These are phyloP conservation scores for Claviceps pazoutovae DNA, from an alignment of 2,329 filamentous ascomycete genomes.

Conservation along the genomic window DNA sequence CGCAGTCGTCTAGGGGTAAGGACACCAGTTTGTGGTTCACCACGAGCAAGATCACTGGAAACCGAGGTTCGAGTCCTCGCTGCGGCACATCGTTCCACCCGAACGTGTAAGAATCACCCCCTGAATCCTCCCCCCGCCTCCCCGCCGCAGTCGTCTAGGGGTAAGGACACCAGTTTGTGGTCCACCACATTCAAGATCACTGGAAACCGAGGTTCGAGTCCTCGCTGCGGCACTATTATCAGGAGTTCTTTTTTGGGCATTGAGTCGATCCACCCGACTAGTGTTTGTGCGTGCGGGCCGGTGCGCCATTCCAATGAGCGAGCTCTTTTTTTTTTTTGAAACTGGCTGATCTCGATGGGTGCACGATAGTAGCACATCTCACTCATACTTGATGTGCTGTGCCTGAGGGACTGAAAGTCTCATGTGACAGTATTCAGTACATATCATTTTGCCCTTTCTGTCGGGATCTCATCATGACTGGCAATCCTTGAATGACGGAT, in stretches of 20 bases:
- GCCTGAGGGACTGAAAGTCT: too few relatives aligned
- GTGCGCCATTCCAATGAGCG: too few relatives aligned
- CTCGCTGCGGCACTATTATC: conserved; percentile 6
- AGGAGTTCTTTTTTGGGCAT: not conserved
- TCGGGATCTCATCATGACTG: too few relatives aligned
- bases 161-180: conserved; percentile 19
- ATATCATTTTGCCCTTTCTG: too few relatives aligned
- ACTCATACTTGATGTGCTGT: too few relatives aligned
- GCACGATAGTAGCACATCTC: too few relatives aligned
- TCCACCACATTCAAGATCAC: conserved; percentile 7
- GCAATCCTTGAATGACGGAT: too few relatives aligned
- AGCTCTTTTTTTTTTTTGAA: too few relatives aligned
- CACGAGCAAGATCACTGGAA: conserved; percentile 12
- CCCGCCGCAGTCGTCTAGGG: conserved; percentile 14
- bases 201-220: conserved; percentile 19
- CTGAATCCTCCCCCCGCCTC: too few relatives aligned
- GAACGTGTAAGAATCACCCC: rapidly evolving
- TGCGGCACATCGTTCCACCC: conserved; percentile 10
- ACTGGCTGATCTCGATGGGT: too few relatives aligned
- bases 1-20: conserved; percentile 16
- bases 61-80: conserved; percentile 19
- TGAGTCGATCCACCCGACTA: not conserved
- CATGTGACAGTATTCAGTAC: too few relatives aligned
- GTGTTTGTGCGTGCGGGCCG: not conserved
- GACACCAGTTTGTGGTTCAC: conserved; percentile 17